Percentiles rank a stretch among this genome's conserved stretches.
Conservation (phyloP, 2,329 filamentous ascomycete genomes). For the Penicillium sp. region DNA sequence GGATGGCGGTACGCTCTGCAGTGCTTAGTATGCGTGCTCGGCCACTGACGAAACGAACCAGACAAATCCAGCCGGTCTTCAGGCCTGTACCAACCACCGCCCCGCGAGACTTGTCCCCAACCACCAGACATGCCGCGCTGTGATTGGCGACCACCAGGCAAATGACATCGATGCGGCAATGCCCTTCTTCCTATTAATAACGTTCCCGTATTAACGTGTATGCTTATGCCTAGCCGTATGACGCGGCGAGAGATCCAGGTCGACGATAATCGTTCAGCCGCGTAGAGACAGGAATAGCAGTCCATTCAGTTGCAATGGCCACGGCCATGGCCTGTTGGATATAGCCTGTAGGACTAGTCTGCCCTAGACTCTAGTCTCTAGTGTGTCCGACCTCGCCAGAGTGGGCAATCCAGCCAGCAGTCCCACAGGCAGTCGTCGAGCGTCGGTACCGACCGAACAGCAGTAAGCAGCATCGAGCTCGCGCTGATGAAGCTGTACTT, state of each 20-base stretch:
- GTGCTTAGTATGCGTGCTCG: background rate
- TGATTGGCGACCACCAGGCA: slow-evolving; percentile 1
- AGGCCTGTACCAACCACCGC: background rate
- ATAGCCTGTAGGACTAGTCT: no score
- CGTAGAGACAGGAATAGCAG: background rate
- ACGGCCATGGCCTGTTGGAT: no score
- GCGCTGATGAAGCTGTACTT: no score
- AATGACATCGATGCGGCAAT: slow-evolving; percentile 5
- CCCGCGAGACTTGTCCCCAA: background rate
- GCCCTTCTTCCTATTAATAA: slow-evolving; percentile 2
- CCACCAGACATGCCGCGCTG: background rate
- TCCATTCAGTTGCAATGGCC: no score
- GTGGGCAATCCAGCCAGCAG: no score
- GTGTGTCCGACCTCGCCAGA: no score
- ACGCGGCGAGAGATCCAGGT: no score
- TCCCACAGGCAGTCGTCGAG: no score
- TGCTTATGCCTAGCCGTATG: background rate
- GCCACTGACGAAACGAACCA: slow-evolving; percentile 1
- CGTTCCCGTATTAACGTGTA: background rate
- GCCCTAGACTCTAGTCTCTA: no score
- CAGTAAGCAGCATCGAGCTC: background rate
- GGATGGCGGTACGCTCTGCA: no score
- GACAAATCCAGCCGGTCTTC: background rate
- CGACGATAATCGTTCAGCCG: no score
- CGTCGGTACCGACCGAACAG: background rate